Percentiles rank a stretch among this genome's conserved stretches.
Evolutionary conservation across 805 yeast species (phyloP).

Genomic region (Blastobotrys peoriensis): DNA sequence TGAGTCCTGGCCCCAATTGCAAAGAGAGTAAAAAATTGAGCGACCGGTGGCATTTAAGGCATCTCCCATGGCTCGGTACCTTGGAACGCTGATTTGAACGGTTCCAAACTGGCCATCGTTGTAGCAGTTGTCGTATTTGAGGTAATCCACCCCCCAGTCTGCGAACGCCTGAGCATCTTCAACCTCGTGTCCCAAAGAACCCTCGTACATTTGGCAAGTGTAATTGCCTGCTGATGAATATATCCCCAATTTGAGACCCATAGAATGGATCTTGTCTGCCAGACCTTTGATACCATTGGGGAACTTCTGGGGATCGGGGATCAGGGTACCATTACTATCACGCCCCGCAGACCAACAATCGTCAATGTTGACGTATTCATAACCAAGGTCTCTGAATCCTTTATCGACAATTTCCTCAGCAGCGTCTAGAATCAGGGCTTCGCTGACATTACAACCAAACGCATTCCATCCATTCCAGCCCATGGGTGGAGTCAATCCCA

Average conservation of each 20-base stretch:
- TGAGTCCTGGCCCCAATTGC: slow-evolving; percentile 31
- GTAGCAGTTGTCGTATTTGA: slow-evolving; percentile 31
- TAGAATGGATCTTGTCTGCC: slow-evolving; percentile 24
- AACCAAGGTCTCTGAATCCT: slow-evolving; percentile 27
- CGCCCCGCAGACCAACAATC: slow-evolving; percentile 28
- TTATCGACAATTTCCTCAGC: slow-evolving; percentile 22
- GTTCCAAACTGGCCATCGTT: slow-evolving; percentile 28
- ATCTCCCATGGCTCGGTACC: slow-evolving; percentile 27
- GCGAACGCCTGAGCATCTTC: slow-evolving; percentile 28
- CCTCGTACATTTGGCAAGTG: slow-evolving; percentile 30
- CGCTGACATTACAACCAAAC: slow-evolving; percentile 27
- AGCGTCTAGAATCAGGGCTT: slow-evolving; percentile 20
- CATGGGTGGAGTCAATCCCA: slow-evolving; percentile 27
- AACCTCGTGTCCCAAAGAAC: slow-evolving; percentile 28
- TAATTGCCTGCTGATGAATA: slow-evolving; percentile 31
- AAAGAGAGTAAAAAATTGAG: slow-evolving; percentile 27
- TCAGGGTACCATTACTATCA: slow-evolving; percentile 18
- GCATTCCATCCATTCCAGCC: slow-evolving; percentile 32
- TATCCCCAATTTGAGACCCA: slow-evolving; percentile 29
- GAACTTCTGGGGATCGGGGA: slow-evolving; percentile 24
- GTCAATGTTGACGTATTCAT: slow-evolving; percentile 29
- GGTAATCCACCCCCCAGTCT: slow-evolving; percentile 28
- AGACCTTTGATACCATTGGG: slow-evolving; percentile 27
- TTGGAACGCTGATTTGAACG: slow-evolving; percentile 22
- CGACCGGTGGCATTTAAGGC: slow-evolving; percentile 29